Evolutionary conservation across 768 basidiomycete species (phyloP).

Genomic region (Boletus rubescentipes): DNA sequence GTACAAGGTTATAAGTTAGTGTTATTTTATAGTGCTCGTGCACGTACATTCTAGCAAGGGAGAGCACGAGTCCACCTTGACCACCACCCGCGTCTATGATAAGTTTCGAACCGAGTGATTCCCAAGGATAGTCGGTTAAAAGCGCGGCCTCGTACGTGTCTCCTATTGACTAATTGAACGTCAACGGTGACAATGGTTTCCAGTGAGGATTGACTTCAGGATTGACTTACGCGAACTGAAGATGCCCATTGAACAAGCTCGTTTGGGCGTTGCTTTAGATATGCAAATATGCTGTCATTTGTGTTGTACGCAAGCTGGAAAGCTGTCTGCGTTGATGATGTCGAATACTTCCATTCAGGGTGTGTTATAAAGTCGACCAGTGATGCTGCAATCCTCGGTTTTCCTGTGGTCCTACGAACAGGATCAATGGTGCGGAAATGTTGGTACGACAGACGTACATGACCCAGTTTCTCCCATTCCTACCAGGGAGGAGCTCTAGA

Average conservation of each 20-base stretch:
- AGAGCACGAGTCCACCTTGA: conserved; percentile 1
- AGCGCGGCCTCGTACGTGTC: conserved; percentile 3
- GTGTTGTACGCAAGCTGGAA: conserved; percentile 3
- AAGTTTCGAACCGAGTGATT: neutral
- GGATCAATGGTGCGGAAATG: neutral
- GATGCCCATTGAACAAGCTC: conserved; percentile 4
- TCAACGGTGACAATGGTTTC: neutral
- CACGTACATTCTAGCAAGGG: conserved; percentile 1
- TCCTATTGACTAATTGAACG: neutral
- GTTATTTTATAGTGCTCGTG: neutral
- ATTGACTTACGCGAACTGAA: neutral
- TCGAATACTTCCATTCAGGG: conserved; percentile 5
- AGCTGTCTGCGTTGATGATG: neutral
- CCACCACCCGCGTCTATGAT: neutral
- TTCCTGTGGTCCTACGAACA: neutral
- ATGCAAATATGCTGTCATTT: neutral
- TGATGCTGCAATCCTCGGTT: neutral
- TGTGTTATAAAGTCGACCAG: conserved; percentile 1
- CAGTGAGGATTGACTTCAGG: no score
- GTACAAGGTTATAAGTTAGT: neutral
- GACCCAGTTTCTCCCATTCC: conserved; percentile 2
- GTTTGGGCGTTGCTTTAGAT: neutral
- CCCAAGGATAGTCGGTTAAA: conserved; percentile 5
- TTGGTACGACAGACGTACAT: neutral
- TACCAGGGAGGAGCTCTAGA: neutral